Percentiles rank a stretch among this genome's conserved stretches.
Evolutionary conservation across 2,329 filamentous ascomycete genomes (phyloP).

Genomic region (Cryphonectria japonica): DNA sequence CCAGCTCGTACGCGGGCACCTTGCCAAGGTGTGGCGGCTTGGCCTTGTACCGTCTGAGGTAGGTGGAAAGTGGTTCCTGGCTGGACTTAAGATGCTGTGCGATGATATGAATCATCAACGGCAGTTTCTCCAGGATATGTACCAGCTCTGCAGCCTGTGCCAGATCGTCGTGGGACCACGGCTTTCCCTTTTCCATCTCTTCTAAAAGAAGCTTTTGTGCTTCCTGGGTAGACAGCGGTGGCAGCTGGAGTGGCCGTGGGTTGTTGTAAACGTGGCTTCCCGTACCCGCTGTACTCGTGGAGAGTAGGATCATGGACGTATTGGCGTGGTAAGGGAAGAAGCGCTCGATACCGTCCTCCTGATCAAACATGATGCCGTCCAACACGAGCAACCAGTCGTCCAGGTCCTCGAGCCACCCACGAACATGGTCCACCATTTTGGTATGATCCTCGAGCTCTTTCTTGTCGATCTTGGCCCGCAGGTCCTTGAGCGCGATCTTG

Average conservation of each 20-base stretch:
- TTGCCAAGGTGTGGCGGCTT: slow-evolving; percentile 55
- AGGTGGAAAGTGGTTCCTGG: slow-evolving; percentile 63
- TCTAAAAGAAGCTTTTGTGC: slow-evolving; percentile 64
- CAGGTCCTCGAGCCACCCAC: slow-evolving; percentile 62
- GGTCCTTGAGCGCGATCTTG: slow-evolving; percentile 54
- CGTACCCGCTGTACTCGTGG: slow-evolving; percentile 60
- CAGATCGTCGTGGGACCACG: slow-evolving; percentile 57
- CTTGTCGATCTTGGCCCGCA: slow-evolving; percentile 44
- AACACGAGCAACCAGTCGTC: slow-evolving; percentile 70
- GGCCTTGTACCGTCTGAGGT: slow-evolving; percentile 59
- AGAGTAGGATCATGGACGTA: slow-evolving; percentile 71
- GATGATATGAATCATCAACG: slow-evolving; percentile 69
- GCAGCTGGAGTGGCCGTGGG: slow-evolving; percentile 60
- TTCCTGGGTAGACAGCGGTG: slow-evolving; percentile 57
- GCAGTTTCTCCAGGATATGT: slow-evolving; percentile 64
- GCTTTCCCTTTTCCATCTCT: slow-evolving; percentile 62
- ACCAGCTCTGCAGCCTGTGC: slow-evolving; percentile 65
- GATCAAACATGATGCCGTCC: slow-evolving; percentile 67
- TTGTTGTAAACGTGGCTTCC: slow-evolving; percentile 63
- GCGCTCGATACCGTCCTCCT: slow-evolving; percentile 57
- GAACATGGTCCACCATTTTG: slow-evolving; percentile 60
- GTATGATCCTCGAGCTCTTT: slow-evolving; percentile 44
- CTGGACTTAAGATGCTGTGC: slow-evolving; percentile 65
- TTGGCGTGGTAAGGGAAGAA: slow-evolving; percentile 68
- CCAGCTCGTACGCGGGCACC: slow-evolving; percentile 51